These are phyloP conservation scores for Penicillium sp. DNA, from an alignment of 2,329 filamentous ascomycete species.

Conservation along the genomic window DNA sequence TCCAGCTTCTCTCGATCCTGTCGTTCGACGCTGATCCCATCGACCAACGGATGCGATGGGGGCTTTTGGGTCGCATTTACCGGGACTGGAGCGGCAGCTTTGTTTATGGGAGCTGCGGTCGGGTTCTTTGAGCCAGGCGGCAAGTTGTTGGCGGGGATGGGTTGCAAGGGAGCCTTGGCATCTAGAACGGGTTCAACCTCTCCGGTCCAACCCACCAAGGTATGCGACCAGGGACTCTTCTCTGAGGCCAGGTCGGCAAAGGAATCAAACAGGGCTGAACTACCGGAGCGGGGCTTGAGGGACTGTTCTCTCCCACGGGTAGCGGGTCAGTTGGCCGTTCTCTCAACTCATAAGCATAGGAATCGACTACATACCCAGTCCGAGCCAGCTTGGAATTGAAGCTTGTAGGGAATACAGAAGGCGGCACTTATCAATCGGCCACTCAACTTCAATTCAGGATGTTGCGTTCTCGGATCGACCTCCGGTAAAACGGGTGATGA, in stretches of 20 bases:
- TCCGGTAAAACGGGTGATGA: conserved; percentile 45
- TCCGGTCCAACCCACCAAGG: conserved; percentile 90
- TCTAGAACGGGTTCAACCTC: conserved; percentile 64
- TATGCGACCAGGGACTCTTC: conserved; percentile 84
- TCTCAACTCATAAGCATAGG: neutral
- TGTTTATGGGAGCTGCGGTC: conserved; percentile 57
- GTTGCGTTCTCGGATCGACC: conserved; percentile 55
- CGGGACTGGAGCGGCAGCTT: conserved; percentile 76
- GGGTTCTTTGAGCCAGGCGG: conserved; percentile 33
- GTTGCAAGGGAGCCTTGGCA: conserved; percentile 30
- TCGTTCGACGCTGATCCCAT: conserved; percentile 70
- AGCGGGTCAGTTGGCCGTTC: conserved; percentile 8
- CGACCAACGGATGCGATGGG: conserved; percentile 59
- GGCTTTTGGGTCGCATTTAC: conserved; percentile 62
- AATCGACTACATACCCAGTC: conserved; percentile 53
- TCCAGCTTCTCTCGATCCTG: conserved; percentile 74
- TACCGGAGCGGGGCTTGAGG: conserved; percentile 75
- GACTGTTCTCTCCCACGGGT: conserved; percentile 52
- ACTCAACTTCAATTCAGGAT: conserved; percentile 59
- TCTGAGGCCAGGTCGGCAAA: conserved; percentile 85
- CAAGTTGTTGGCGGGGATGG: conserved; percentile 29
- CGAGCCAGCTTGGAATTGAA: conserved; percentile 52
- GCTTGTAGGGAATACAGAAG: conserved; percentile 63
- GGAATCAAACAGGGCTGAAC: conserved; percentile 89
- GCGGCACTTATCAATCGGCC: conserved; percentile 65